Conservation (phyloP, 2,329 filamentous ascomycete species). For the Ceratocystis cacaofunesta region DNA sequence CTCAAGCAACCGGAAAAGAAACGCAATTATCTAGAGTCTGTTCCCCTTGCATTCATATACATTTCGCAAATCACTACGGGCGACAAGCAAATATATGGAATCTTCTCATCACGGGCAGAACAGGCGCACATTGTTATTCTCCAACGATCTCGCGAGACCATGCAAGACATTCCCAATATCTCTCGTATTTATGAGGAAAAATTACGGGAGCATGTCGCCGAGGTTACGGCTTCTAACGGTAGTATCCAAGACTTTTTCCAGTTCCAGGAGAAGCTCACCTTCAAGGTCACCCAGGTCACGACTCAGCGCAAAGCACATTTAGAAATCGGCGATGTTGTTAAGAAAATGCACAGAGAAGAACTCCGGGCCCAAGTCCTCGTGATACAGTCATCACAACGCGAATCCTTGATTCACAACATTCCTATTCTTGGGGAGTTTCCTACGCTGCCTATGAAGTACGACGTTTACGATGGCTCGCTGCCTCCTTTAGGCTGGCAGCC, state of each 20-base stretch:
- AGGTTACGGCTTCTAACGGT: conserved; percentile 46
- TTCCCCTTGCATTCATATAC: conserved; percentile 70
- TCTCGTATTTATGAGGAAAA: conserved; percentile 75
- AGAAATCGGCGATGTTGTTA: conserved; percentile 74
- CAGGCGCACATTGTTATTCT: conserved; percentile 82
- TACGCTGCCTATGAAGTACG: conserved; percentile 63
- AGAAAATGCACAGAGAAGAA: conserved; percentile 81
- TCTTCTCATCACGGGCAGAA: conserved; percentile 71
- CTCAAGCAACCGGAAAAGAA: conserved; percentile 53
- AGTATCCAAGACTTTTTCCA: conserved; percentile 63
- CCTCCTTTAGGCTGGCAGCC: conserved; percentile 89
- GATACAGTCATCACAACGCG: conserved; percentile 76
- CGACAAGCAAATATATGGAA: conserved; percentile 80
- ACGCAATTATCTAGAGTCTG: conserved; percentile 57
- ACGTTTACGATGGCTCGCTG: conserved; percentile 70
- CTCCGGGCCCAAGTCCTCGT: conserved; percentile 67
- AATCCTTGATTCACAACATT: conserved; percentile 69
- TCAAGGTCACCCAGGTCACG: conserved; percentile 76
- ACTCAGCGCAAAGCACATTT: conserved; percentile 79
- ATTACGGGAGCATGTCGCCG: conserved; percentile 48
- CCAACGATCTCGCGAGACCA: conserved; percentile 61
- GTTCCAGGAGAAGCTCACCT: conserved; percentile 74
- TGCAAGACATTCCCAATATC: conserved; percentile 75
- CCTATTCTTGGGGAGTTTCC: conserved; percentile 74
- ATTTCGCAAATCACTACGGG: conserved; percentile 84